Conservation (phyloP, 345 rosid species). For the Firmiana major region DNA sequence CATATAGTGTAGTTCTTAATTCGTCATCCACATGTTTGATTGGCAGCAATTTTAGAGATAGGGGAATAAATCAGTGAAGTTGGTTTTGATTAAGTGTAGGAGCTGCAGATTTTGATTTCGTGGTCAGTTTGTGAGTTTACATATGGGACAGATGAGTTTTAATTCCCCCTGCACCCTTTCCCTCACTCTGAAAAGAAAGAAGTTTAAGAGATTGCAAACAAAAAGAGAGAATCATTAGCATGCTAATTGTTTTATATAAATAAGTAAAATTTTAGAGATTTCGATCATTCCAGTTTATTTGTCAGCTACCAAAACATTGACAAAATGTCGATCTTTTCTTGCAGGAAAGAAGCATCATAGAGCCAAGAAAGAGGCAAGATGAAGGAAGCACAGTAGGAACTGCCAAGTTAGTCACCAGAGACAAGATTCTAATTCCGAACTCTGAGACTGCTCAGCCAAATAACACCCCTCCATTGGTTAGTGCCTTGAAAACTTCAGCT, state of each 20-base stretch:
- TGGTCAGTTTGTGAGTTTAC: background rate
- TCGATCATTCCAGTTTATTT: too few species aligned
- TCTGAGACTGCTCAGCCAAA: constrained; percentile 7
- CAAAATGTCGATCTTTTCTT: background rate
- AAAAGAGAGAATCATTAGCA: too few species aligned
- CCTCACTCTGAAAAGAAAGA: background rate
- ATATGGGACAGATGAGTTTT: background rate
- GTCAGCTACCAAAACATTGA: too few species aligned
- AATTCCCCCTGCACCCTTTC: background rate
- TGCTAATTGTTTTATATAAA: background rate
- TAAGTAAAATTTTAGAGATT: too few species aligned
- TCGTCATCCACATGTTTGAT: background rate
- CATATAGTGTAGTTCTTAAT: background rate
- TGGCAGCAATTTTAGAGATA: background rate
- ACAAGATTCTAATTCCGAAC: constrained; percentile 11
- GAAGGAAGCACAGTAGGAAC: background rate
- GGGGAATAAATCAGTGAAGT: background rate
- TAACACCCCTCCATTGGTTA: constrained; percentile 39
- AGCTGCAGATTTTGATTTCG: background rate
- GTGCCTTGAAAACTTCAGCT: constrained; percentile 48
- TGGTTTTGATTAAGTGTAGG: background rate
- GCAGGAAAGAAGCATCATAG: constrained; percentile 23
- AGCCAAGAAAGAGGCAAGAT: constrained; percentile 22
- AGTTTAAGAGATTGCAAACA: background rate
- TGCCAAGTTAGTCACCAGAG: background rate